phyloP scores from a whole-genome alignment of 83 land plant species.

The Larix sibirica region DNA sequence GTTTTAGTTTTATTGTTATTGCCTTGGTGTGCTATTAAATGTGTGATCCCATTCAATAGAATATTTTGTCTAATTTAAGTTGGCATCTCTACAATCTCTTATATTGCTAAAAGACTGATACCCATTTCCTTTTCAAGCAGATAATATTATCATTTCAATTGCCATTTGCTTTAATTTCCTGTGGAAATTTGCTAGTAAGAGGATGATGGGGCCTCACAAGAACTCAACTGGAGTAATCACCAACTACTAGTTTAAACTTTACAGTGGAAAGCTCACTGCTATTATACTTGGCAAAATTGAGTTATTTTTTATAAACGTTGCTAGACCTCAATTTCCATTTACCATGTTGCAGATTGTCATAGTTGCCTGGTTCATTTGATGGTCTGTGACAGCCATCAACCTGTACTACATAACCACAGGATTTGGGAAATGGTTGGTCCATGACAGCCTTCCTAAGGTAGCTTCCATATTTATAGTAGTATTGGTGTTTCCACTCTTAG shows the following conservation, averaged over 20 bases:
- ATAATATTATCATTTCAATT: too few species aligned
- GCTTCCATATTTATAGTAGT: too few species aligned
- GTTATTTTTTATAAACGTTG: background rate
- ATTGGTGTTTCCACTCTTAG: too few species aligned
- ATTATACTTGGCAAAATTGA: too few species aligned
- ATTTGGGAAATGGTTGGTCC: too few species aligned
- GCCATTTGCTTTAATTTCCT: too few species aligned
- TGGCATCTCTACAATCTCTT: background rate
- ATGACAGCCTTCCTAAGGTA: too few species aligned
- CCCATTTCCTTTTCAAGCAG: background rate
- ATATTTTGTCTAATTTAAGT: background rate
- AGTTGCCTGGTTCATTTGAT: slow-evolving; percentile 14
- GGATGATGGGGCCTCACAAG: too few species aligned
- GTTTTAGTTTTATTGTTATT: too few species aligned
- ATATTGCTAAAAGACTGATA: background rate
- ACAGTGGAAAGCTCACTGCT: too few species aligned
- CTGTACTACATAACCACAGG: slow-evolving; percentile 12
- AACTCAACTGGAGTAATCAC: background rate
- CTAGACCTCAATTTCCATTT: too few species aligned
- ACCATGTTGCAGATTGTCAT: slow-evolving; percentile 15
- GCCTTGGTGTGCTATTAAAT: background rate
- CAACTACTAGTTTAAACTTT: background rate
- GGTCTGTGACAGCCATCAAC: background rate
- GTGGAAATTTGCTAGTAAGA: too few species aligned
- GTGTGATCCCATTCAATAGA: background rate